These are phyloP conservation scores for Arthrinium puccinioides DNA, from an alignment of 2,329 filamentous ascomycete genomes.

Conservation along the genomic window DNA sequence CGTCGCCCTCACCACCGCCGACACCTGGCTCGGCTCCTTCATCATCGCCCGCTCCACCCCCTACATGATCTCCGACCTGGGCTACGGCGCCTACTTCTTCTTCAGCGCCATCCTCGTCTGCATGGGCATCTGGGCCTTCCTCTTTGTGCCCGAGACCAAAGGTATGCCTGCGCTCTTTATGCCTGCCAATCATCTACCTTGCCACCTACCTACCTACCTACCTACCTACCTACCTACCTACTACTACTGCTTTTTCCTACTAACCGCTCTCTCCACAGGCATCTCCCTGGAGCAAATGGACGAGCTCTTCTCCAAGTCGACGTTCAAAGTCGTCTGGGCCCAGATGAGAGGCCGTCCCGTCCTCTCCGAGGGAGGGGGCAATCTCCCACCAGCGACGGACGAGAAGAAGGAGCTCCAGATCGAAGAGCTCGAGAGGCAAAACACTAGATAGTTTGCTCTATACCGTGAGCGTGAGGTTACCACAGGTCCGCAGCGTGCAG, in stretches of 20 bases:
- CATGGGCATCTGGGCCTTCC: conserved; percentile 31
- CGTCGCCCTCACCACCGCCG: conserved; percentile 14
- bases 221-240: neutral
- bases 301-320: conserved; percentile 4
- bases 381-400: neutral
- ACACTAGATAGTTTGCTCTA: no score
- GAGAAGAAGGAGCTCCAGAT: neutral
- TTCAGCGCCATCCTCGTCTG: conserved; percentile 32
- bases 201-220: neutral
- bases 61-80: conserved; percentile 18
- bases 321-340: conserved; percentile 2
- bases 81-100: conserved; percentile 37
- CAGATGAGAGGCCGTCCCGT: conserved; percentile 1
- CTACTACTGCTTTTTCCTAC: neutral
- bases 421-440: neutral
- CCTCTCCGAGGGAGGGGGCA: neutral
- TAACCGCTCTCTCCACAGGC: neutral
- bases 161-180: conserved; percentile 16
- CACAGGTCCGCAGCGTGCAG: no score
- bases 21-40: conserved; percentile 15
- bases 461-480: no score
- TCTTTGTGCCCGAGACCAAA: conserved; percentile 36
- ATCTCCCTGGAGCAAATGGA: conserved; percentile 32
- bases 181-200: neutral
- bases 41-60: conserved; percentile 15